phyloP scores from a whole-genome alignment of 2,329 filamentous ascomycete species.

The Mycosphaerelloides madeirae region DNA sequence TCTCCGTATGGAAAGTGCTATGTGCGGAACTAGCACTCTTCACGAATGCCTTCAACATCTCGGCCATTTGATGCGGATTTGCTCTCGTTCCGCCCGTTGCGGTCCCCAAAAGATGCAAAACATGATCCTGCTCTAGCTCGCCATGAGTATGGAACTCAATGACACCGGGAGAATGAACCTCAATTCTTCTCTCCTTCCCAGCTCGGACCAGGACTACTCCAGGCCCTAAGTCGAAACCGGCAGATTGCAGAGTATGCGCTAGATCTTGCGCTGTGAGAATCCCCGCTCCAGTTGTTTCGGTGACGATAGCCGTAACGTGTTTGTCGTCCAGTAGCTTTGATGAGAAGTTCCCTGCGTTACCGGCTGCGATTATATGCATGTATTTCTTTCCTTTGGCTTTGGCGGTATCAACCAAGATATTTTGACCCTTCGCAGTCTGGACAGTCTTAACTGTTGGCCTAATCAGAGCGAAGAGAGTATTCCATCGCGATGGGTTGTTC shows the following conservation, averaged over 20 bases:
- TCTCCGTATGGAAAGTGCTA: slow-evolving; percentile 30
- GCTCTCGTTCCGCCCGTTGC: slow-evolving; percentile 26
- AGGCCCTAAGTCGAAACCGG: slow-evolving; percentile 19
- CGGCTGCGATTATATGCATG: slow-evolving; percentile 29
- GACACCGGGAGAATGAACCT: slow-evolving; percentile 20
- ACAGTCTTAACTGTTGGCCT: slow-evolving; percentile 27
- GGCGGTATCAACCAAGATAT: slow-evolving; percentile 29
- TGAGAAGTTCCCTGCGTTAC: slow-evolving; percentile 31
- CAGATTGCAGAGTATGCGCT: slow-evolving; percentile 21
- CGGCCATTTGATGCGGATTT: slow-evolving; percentile 24
- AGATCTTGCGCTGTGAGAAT: slow-evolving; percentile 28
- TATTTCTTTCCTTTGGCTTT: slow-evolving; percentile 21
- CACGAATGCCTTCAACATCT: slow-evolving; percentile 28
- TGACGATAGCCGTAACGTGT: slow-evolving; percentile 31
- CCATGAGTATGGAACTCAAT: slow-evolving; percentile 26
- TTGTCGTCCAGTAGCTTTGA: slow-evolving; percentile 32
- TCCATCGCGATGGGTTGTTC: slow-evolving; percentile 30
- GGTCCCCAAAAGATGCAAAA: slow-evolving; percentile 29
- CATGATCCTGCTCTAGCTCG: slow-evolving; percentile 32
- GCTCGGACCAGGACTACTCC: slow-evolving; percentile 29
- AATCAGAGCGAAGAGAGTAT: slow-evolving; percentile 31
- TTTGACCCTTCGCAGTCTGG: slow-evolving; percentile 27
- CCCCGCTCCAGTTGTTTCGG: slow-evolving; percentile 22
- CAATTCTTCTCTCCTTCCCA: slow-evolving; percentile 25
- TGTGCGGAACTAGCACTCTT: slow-evolving; percentile 26